Evolutionary conservation across 2,329 filamentous ascomycete species (phyloP).

Genomic region (Penicillium sp.): DNA sequence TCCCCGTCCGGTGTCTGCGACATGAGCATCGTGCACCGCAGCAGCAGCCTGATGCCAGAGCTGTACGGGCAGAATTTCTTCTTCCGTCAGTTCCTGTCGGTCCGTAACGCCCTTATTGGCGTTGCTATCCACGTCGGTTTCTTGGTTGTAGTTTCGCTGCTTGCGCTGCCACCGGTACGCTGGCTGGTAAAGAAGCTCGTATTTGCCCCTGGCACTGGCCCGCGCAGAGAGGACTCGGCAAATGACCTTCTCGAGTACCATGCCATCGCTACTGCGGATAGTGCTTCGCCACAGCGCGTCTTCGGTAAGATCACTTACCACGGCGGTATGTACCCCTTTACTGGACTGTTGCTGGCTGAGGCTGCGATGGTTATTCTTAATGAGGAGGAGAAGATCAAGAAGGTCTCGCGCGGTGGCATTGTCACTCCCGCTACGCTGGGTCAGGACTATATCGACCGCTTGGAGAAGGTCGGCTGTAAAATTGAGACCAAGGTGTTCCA

Average conservation of each 20-base stretch:
- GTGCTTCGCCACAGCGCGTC: conserved; percentile 36
- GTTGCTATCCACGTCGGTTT: conserved; percentile 52
- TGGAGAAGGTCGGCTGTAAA: conserved; percentile 46
- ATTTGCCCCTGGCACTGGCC: conserved; percentile 53
- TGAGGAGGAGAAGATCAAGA: conserved; percentile 44
- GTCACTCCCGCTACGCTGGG: conserved; percentile 52
- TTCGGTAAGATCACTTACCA: conserved; percentile 45
- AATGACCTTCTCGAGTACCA: conserved; percentile 45
- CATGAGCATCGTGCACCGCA: conserved; percentile 58
- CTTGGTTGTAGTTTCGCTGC: conserved; percentile 45
- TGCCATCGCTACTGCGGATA: conserved; percentile 47
- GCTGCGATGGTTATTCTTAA: conserved; percentile 47
- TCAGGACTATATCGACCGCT: conserved; percentile 47
- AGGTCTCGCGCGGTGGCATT: conserved; percentile 47
- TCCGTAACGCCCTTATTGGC: conserved; percentile 51
- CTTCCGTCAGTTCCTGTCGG: conserved; percentile 57
- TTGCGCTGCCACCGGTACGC: conserved; percentile 55
- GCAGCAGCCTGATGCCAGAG: conserved; percentile 58
- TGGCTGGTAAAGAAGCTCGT: conserved; percentile 50
- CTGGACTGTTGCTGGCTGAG: conserved; percentile 45
- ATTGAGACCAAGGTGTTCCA: conserved; percentile 43
- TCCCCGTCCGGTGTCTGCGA: conserved; percentile 56
- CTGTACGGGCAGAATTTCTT: conserved; percentile 60
- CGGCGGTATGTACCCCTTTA: conserved; percentile 47
- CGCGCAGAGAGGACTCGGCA: conserved; percentile 43